phyloP scores from a whole-genome alignment of 192 early-diverging fungal genomes.

The Umbelopsis sp. region DNA sequence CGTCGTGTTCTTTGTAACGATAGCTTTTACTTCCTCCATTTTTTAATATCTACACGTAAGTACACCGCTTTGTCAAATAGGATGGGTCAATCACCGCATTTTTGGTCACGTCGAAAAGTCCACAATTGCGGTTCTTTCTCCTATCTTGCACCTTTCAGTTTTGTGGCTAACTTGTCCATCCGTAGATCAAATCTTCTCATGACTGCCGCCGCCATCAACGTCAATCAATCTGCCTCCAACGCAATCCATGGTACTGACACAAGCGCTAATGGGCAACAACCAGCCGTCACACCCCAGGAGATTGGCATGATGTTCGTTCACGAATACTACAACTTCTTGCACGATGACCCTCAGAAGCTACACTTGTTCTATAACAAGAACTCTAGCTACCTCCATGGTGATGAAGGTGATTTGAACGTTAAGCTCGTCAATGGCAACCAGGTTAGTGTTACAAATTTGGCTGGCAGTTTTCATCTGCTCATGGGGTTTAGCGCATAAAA shows the following conservation, averaged over 20 bases:
- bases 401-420: constrained; percentile 66
- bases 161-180: neutral
- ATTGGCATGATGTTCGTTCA: constrained; percentile 94
- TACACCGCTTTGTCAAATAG: neutral
- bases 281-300: constrained; percentile 51
- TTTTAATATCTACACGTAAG: constrained; percentile 22
- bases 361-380: constrained; percentile 90
- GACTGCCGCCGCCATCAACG: constrained; percentile 20
- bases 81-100: neutral
- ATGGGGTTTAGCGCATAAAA: neutral
- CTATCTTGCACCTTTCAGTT: too few relatives aligned
- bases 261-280: neutral
- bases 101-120: constrained; percentile 4
- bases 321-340: constrained; percentile 93
- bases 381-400: constrained; percentile 81
- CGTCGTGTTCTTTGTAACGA: constrained; percentile 4
- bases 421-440: constrained; percentile 13
- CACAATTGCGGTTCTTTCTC: neutral
- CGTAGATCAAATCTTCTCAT: constrained; percentile 13
- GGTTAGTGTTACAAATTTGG: neutral
- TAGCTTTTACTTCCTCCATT: constrained; percentile 10
- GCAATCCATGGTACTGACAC: constrained; percentile 6
- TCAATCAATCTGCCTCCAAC: constrained; percentile 1
- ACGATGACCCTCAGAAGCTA: constrained; percentile 77
- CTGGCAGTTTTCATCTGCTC: neutral